These are phyloP conservation scores for Kuraishia hungarica DNA, from an alignment of 805 yeast species.

Conservation along the genomic window DNA sequence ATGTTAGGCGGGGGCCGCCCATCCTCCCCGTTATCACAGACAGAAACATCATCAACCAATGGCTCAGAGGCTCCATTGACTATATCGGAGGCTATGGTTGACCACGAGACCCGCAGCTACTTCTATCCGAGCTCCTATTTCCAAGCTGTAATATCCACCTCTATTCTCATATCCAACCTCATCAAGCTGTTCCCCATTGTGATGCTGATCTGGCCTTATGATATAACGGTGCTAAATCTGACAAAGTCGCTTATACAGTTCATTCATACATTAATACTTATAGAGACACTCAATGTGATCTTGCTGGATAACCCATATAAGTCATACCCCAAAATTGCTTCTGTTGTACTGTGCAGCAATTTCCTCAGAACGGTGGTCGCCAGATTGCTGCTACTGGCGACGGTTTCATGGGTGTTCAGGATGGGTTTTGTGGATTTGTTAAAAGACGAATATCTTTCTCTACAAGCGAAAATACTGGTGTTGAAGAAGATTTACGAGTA, in stretches of 20 bases:
- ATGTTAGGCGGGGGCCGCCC: no score
- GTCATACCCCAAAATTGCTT: conserved; percentile 19
- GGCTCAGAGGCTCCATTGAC: not conserved
- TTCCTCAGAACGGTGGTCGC: conserved; percentile 12
- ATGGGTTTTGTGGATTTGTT: not conserved
- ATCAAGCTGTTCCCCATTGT: conserved; percentile 83
- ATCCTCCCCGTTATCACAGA: conserved; percentile 2
- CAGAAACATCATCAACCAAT: not conserved
- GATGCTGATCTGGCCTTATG: conserved; percentile 96
- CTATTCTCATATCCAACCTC: conserved; percentile 68
- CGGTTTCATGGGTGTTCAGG: not conserved
- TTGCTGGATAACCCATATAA: conserved; percentile 15
- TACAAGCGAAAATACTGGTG: not conserved
- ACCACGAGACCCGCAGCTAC: conserved; percentile 7
- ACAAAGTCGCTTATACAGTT: conserved; percentile 23
- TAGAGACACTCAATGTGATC: conserved; percentile 24
- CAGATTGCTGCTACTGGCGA: conserved; percentile 10
- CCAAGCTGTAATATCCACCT: conserved; percentile 44
- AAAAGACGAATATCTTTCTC: not conserved
- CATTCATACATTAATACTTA: conserved; percentile 19
- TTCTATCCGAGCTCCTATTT: conserved; percentile 25
- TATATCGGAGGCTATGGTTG: conserved; percentile 4
- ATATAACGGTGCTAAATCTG: conserved; percentile 47
- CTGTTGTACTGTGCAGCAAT: conserved; percentile 17
- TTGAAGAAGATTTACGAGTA: not conserved